A percentile compares a stretch with the other conserved stretches of the same genome.
Evolutionary conservation across 2,329 filamentous ascomycete genomes (phyloP).

Genomic region (Niveomyces coronatus): DNA sequence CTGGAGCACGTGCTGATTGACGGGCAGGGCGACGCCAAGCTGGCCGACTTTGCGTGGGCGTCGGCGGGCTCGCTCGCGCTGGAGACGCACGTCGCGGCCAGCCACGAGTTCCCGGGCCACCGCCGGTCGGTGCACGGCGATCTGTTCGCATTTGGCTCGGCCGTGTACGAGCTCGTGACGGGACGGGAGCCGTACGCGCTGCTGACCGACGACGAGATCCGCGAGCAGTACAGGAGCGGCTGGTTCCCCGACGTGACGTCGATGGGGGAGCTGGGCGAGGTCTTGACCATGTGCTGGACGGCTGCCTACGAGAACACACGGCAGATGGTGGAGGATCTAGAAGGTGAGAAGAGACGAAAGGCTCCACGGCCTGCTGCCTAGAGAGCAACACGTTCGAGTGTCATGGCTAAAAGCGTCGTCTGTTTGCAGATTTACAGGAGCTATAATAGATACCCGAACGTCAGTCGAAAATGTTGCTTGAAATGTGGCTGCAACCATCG

Average conservation of each 20-base stretch:
- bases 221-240: not conserved
- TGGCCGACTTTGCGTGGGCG: slow-evolving; percentile 1
- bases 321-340: not conserved
- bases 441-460: too few species aligned
- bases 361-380: not conserved
- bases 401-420: not conserved
- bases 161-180: not conserved
- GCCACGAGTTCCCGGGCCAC: slow-evolving; percentile 2
- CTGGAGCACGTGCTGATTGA: slow-evolving; percentile 1
- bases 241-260: not conserved
- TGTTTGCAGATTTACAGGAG: too few species aligned
- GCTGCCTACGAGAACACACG: not conserved
- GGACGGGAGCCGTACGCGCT: not conserved
- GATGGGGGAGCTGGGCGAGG: not conserved
- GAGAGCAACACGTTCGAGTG: not conserved
- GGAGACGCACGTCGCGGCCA: not conserved
- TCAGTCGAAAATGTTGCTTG: too few species aligned
- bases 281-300: not conserved
- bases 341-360: not conserved
- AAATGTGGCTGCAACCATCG: too few species aligned
- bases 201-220: not conserved
- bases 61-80: not conserved
- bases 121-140: not conserved
- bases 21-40: not conserved
- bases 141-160: not conserved